phyloP scores from a whole-genome alignment of 2,329 filamentous ascomycete species.

The Didymella keratinophila region DNA sequence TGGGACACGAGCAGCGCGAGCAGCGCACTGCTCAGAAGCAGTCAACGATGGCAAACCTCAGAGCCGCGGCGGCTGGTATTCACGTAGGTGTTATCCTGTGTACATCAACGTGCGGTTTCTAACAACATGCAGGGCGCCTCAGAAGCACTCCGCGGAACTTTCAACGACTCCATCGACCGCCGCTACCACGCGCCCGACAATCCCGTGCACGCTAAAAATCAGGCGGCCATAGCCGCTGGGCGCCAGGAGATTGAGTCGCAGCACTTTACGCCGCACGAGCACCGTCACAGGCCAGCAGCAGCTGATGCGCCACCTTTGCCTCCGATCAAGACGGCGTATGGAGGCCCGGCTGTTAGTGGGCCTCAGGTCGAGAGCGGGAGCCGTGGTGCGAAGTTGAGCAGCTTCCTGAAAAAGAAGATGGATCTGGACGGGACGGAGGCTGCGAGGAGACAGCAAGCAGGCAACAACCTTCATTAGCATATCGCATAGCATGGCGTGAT shows the following conservation, averaged over 20 bases:
- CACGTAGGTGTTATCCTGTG: slow-evolving; percentile 35
- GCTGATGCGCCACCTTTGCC: slow-evolving; percentile 24
- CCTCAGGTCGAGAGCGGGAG: slow-evolving; percentile 33
- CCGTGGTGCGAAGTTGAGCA: slow-evolving; percentile 36
- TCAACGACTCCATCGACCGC: slow-evolving; percentile 45
- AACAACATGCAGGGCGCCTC: slow-evolving; percentile 40
- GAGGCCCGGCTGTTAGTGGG: slow-evolving; percentile 35
- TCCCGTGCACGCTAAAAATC: slow-evolving; percentile 43
- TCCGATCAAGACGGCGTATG: slow-evolving; percentile 25
- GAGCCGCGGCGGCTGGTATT: slow-evolving; percentile 47
- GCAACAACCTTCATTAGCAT: slow-evolving; percentile 2
- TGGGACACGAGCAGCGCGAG: slow-evolving; percentile 28
- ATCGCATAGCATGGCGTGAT: neutral
- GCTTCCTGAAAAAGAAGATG: slow-evolving; percentile 47
- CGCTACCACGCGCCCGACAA: slow-evolving; percentile 36
- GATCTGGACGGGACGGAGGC: slow-evolving; percentile 21
- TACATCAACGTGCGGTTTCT: neutral
- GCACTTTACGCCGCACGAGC: slow-evolving; percentile 20
- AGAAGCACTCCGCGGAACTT: slow-evolving; percentile 47
- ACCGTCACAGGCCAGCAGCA: slow-evolving; percentile 20
- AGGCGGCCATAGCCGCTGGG: slow-evolving; percentile 43
- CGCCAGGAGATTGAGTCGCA: slow-evolving; percentile 44
- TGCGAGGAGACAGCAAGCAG: slow-evolving; percentile 5
- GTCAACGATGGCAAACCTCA: slow-evolving; percentile 45
- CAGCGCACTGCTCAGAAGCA: slow-evolving; percentile 30